Evolutionary conservation across 2,329 filamentous ascomycete genomes (phyloP).

Genomic region (Fusarium robinianum): DNA sequence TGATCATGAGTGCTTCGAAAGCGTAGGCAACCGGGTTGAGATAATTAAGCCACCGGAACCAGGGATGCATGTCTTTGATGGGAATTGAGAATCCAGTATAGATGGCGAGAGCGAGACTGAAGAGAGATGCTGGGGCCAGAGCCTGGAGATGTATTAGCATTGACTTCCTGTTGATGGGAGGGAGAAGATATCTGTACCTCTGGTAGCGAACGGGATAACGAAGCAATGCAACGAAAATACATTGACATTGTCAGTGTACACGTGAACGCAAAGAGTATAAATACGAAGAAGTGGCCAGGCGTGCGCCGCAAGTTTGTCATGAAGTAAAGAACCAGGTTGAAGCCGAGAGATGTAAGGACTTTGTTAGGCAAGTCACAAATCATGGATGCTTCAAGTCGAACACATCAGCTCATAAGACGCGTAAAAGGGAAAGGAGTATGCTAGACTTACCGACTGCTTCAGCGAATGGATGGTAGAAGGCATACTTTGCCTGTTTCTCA

Average conservation of each 20-base stretch:
- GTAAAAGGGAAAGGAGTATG: too few species aligned
- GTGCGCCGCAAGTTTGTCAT: conserved; percentile 51
- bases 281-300: conserved; percentile 52
- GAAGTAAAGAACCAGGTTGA: conserved; percentile 52
- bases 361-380: conserved; percentile 50
- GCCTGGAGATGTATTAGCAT: conserved; percentile 34
- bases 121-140: conserved; percentile 45
- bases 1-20: conserved; percentile 67
- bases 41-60: conserved; percentile 70
- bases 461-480: conserved; percentile 41
- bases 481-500: conserved; percentile 44
- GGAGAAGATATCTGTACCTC: conserved; percentile 24
- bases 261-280: conserved; percentile 50
- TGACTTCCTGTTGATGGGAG: neutral
- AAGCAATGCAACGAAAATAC: conserved; percentile 54
- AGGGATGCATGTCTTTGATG: conserved; percentile 57
- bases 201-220: too few species aligned
- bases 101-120: conserved; percentile 36
- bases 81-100: conserved; percentile 55
- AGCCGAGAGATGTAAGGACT: conserved; percentile 43
- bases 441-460: too few species aligned
- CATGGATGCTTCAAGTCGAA: conserved; percentile 41
- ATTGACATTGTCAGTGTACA: conserved; percentile 65
- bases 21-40: conserved; percentile 66
- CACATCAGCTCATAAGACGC: too few species aligned